Evolutionary conservation across 2,329 filamentous ascomycete species (phyloP).

Genomic region (Mollisia scopiformis): DNA sequence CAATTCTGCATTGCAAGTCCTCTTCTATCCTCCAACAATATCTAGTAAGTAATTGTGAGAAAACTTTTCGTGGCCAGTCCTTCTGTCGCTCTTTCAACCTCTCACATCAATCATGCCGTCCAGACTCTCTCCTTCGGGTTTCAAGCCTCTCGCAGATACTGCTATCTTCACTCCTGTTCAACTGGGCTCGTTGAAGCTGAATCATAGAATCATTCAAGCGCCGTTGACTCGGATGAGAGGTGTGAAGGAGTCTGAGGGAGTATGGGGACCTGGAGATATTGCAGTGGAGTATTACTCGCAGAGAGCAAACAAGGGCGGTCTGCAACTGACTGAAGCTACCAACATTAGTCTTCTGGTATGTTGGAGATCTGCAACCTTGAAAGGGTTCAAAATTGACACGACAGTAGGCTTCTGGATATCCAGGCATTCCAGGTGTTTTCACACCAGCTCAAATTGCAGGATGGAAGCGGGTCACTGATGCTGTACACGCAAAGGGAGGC

Average conservation of each 20-base stretch:
- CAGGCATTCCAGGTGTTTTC: slow-evolving; percentile 58
- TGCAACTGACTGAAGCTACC: slow-evolving; percentile 60
- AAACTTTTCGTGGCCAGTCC: not conserved
- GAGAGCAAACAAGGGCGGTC: slow-evolving; percentile 53
- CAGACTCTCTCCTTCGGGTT: slow-evolving; percentile 19
- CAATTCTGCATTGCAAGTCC: not conserved
- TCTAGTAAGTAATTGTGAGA: not conserved
- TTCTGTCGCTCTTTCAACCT: not conserved
- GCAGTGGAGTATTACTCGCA: slow-evolving; percentile 54
- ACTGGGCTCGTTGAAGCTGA: slow-evolving; percentile 39
- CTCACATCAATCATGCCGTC: slow-evolving; percentile 17
- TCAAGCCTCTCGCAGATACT: slow-evolving; percentile 24
- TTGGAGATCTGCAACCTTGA: not conserved
- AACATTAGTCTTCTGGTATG: slow-evolving; percentile 45
- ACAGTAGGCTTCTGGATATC: slow-evolving; percentile 46
- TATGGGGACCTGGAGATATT: slow-evolving; percentile 49
- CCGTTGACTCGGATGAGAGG: slow-evolving; percentile 33
- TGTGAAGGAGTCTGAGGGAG: slow-evolving; percentile 30
- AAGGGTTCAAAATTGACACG: not conserved
- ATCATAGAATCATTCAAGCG: slow-evolving; percentile 54
- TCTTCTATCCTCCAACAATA: not conserved
- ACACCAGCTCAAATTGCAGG: slow-evolving; percentile 52
- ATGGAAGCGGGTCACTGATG: slow-evolving; percentile 62
- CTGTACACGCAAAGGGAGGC: slow-evolving; percentile 63
- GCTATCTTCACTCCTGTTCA: slow-evolving; percentile 44